Base-by-base conservation (phyloP, 805 yeast species). In the Lachancea thermotolerans region DNA sequence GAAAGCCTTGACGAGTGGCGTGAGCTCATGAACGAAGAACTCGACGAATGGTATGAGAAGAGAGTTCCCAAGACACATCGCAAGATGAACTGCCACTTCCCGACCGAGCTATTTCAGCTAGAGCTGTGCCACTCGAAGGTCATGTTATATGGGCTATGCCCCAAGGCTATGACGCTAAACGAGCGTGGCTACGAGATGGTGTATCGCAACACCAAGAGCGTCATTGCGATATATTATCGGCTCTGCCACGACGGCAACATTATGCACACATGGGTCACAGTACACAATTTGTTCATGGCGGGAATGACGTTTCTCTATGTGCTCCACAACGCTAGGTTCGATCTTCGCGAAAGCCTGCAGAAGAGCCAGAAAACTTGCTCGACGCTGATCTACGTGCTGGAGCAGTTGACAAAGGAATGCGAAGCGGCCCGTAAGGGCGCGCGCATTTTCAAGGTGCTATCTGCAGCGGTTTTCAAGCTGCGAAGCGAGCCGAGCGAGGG, bases 241-340 rank as follows among this genome's bases (percentile, higher is more conserved):
- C 65, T 89, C 33, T 76, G 74, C 52, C 62, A 68, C n/a, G 71
- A 71, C 27, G 76, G 75, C 54, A 70, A 77, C 39, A 73, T 88
- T 48, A 87, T 87, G 62, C 89, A 85, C 63, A 86, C 96, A 0
- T 89, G 96, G 96, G 90, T 89, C 1, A 93, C 95, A 0, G 90
- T 87, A 2, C 95, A 88, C 61, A 88, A 87, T 59, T 68, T 87
- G 44, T 87, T 87, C 59, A 82, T 85, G 84, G 90, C 95, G 0
- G 95, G 95, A 0, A 83, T 91, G 25, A 83, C 95, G 1, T 88
- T 79, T 54, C 68, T 89, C 37, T 88, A 85, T 59, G 76, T 89
- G 1, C 71, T 87, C 11, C 88, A 85, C 60, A 83, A 83, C 59
- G 77, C 85, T 32, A 71, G 71, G n/a, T 74, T 72, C 39, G 77